Evolutionary conservation across 257 asterid species (phyloP).

Genomic region (Linderniella brevidens): DNA sequence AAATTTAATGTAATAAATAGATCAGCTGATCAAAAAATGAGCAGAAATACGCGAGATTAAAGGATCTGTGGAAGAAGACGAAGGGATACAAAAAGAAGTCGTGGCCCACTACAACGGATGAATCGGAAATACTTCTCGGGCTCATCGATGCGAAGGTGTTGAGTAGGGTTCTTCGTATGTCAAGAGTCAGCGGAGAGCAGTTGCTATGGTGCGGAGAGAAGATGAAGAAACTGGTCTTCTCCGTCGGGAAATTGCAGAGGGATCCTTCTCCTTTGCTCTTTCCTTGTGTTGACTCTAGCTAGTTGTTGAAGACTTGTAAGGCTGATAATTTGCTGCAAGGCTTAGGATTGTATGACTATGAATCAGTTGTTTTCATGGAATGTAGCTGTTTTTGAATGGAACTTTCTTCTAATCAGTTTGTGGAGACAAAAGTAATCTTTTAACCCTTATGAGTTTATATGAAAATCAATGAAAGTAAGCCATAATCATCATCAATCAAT

Average conservation of each 20-base stretch:
- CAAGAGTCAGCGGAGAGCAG: conserved; percentile 46
- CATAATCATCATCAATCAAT: no score
- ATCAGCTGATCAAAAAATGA: conserved; percentile 1
- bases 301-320: neutral
- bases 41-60: conserved; percentile 72
- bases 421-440: no score
- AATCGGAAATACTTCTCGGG: conserved; percentile 53
- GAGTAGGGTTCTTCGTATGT: conserved; percentile 49
- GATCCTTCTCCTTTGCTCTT: conserved; percentile 72
- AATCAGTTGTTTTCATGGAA: no score
- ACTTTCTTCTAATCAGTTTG: no score
- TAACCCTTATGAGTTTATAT: no score
- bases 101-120: conserved; percentile 45
- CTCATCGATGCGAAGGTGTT: conserved; percentile 51
- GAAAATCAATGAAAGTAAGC: no score
- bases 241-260: conserved; percentile 56
- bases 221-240: conserved; percentile 49
- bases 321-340: neutral
- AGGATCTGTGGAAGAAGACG: conserved; percentile 55
- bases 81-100: conserved; percentile 47
- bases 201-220: conserved; percentile 80
- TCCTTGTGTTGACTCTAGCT: conserved; percentile 18
- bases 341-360: no score
- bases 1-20: neutral
- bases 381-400: no score